Conservation (phyloP, 2,329 filamentous ascomycete species). For the Escovopsis weberi region DNA sequence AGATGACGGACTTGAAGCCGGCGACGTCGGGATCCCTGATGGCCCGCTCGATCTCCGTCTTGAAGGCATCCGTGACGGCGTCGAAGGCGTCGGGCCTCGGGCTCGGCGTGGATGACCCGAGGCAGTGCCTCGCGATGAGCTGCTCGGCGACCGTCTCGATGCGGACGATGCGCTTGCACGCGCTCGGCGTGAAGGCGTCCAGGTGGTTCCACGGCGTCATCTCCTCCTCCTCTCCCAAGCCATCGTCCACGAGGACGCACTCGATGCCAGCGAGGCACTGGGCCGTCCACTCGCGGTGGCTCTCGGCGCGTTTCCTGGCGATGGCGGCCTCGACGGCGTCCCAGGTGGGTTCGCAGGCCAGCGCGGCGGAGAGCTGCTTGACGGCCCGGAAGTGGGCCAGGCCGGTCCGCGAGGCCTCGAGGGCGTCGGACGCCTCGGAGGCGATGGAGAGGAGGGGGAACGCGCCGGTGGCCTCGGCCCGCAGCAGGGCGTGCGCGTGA, state of each 20-base stretch:
- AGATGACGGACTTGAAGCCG: slow-evolving; percentile 73
- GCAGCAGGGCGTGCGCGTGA: slow-evolving; percentile 56
- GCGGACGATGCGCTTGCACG: slow-evolving; percentile 59
- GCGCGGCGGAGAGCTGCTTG: slow-evolving; percentile 50
- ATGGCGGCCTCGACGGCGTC: slow-evolving; percentile 32
- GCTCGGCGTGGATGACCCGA: slow-evolving; percentile 11
- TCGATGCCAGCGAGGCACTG: slow-evolving; percentile 60
- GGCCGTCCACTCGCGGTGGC: slow-evolving; percentile 42
- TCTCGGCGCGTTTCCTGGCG: slow-evolving; percentile 21
- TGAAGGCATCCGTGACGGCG: slow-evolving; percentile 21
- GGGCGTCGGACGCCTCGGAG: slow-evolving; percentile 58
- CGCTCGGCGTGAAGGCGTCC: slow-evolving; percentile 46
- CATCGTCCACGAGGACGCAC: slow-evolving; percentile 65
- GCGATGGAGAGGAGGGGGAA: slow-evolving; percentile 45
- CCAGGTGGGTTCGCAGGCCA: slow-evolving; percentile 52
- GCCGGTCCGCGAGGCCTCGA: slow-evolving; percentile 45
- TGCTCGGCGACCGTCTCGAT: slow-evolving; percentile 59
- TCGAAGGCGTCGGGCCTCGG: slow-evolving; percentile 15
- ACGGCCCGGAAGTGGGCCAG: slow-evolving; percentile 58
- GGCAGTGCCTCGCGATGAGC: slow-evolving; percentile 35
- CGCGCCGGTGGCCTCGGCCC: slow-evolving; percentile 29
- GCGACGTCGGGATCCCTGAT: slow-evolving; percentile 54
- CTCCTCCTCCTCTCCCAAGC: slow-evolving; percentile 36
- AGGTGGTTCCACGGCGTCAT: slow-evolving; percentile 49
- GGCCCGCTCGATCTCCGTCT: slow-evolving; percentile 35